These are phyloP conservation scores for Leucosporidium yakuticum DNA, from an alignment of 768 basidiomycete genomes.

Conservation along the genomic window DNA sequence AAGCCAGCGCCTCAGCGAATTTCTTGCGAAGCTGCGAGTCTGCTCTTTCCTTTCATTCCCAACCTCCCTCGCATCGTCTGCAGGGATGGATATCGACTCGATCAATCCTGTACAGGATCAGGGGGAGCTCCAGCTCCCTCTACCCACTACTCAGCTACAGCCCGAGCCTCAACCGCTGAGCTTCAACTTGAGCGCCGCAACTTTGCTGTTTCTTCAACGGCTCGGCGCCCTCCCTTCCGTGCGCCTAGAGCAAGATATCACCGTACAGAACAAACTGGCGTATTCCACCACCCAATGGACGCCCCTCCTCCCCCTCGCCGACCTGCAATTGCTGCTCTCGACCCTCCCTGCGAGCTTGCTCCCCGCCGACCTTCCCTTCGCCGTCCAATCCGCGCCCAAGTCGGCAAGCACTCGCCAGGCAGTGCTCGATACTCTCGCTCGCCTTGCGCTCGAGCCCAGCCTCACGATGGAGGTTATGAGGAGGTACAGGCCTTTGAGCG, in stretches of 20 bases:
- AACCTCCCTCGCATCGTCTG: neutral
- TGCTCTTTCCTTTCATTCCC: neutral
- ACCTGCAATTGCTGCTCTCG: slow-evolving; percentile 18
- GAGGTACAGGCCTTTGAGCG: slow-evolving; percentile 66
- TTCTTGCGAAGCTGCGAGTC: neutral
- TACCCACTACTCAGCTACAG: neutral
- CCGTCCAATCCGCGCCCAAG: neutral
- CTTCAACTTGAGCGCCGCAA: neutral
- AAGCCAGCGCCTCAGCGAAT: neutral
- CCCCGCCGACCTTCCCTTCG: slow-evolving; percentile 4
- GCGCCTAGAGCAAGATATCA: neutral
- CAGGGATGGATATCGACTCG: neutral
- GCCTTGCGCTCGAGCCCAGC: slow-evolving; percentile 56
- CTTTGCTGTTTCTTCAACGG: slow-evolving; percentile 8
- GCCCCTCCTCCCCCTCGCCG: slow-evolving; percentile 21
- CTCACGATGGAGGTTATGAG: slow-evolving; percentile 60
- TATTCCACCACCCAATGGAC: neutral
- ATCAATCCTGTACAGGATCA: neutral
- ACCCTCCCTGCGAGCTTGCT: neutral
- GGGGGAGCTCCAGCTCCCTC: neutral
- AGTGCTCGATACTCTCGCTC: slow-evolving; percentile 56
- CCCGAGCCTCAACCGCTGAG: neutral
- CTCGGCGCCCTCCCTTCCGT: neutral
- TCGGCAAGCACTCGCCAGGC: neutral
- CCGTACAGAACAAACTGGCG: neutral